Evolutionary conservation across 1,284 basidiomycete species (phyloP).

Genomic region (Malassezia globosa): DNA sequence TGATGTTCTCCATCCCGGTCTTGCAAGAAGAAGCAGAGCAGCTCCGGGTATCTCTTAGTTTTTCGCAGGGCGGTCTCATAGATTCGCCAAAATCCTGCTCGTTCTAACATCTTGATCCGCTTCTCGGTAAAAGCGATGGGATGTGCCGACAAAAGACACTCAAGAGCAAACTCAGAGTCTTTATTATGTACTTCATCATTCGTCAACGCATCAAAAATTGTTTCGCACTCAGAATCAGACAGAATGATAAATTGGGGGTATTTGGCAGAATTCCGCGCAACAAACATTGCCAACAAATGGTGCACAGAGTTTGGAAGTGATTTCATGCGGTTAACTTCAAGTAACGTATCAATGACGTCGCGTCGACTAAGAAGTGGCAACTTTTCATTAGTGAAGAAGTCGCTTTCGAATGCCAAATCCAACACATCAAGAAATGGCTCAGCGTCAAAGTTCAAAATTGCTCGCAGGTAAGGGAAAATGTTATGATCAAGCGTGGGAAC

Average conservation of each 20-base stretch:
- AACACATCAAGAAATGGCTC: constrained; percentile 88
- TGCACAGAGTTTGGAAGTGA: neutral
- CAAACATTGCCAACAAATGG: constrained; percentile 84
- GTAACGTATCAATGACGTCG: constrained; percentile 67
- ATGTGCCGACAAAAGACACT: constrained; percentile 86
- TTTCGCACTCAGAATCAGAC: constrained; percentile 59
- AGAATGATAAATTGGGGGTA: constrained; percentile 80
- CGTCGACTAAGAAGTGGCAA: constrained; percentile 57
- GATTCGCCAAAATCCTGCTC: constrained; percentile 80
- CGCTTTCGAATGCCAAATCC: constrained; percentile 87
- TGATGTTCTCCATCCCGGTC: constrained; percentile 57
- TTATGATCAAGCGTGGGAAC: neutral
- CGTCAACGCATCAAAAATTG: constrained; percentile 66
- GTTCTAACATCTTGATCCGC: constrained; percentile 62
- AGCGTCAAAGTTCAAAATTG: constrained; percentile 53
- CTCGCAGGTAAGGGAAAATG: neutral
- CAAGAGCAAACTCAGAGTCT: constrained; percentile 85
- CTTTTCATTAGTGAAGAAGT: constrained; percentile 65
- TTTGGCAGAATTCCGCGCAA: constrained; percentile 90
- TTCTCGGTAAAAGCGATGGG: constrained; percentile 65
- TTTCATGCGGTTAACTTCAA: neutral
- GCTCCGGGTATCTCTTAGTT: constrained; percentile 63
- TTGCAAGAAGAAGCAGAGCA: constrained; percentile 64
- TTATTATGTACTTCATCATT: constrained; percentile 56
- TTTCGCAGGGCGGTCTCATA: constrained; percentile 66